Conservation (phyloP, 768 basidiomycete genomes). For the Zangia roseola region DNA sequence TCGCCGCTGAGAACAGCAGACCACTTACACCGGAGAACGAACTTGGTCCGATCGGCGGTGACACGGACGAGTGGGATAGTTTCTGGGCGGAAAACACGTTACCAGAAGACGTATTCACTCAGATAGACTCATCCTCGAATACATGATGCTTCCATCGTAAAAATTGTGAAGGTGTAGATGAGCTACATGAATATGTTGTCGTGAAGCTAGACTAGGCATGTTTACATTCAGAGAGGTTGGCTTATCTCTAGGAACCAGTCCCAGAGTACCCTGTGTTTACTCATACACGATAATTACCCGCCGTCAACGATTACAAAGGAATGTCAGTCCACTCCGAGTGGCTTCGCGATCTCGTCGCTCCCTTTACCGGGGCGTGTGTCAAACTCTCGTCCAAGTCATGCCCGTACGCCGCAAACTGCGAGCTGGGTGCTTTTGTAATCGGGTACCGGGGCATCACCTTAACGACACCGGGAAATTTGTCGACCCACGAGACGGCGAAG, state of each 20-base stretch:
- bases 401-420: slow-evolving; percentile 20
- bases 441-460: slow-evolving; percentile 25
- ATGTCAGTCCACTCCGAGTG: slow-evolving; percentile 26
- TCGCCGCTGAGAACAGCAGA: slow-evolving; percentile 11
- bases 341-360: slow-evolving; percentile 6
- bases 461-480: slow-evolving; percentile 27
- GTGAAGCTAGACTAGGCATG: background rate
- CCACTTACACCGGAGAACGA: slow-evolving; percentile 25
- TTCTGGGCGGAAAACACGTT: slow-evolving; percentile 45
- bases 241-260: slow-evolving; percentile 15
- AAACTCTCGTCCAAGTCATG: slow-evolving; percentile 24
- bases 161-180: slow-evolving; percentile 3
- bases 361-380: slow-evolving; percentile 11
- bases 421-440: slow-evolving; percentile 33
- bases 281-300: background rate
- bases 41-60: slow-evolving; percentile 14
- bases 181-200: slow-evolving; percentile 3
- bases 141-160: slow-evolving; percentile 8
- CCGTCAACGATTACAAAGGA: slow-evolving; percentile 12
- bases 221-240: background rate
- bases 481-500: slow-evolving; percentile 24
- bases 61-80: slow-evolving; percentile 48
- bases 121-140: slow-evolving; percentile 16
- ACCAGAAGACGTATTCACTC: slow-evolving; percentile 37
- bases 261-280: background rate